Conservation (phyloP, 306 rosid genomes). For the Casuarina cunninghamiana region DNA sequence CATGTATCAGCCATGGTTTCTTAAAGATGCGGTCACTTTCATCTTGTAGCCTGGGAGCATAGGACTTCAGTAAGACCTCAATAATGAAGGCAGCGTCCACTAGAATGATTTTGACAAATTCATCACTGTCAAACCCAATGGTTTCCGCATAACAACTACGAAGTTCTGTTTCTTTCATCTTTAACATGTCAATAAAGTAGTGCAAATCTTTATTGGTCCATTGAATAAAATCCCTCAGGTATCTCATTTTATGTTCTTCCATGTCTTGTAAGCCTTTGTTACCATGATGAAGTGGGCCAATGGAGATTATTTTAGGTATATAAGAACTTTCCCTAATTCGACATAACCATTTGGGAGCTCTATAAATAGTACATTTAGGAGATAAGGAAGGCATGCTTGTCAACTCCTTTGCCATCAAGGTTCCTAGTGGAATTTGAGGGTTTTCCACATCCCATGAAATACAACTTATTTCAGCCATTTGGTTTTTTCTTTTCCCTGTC, state of each 20-base stretch:
- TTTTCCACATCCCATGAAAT: background rate
- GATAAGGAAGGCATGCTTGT: constrained; percentile 11
- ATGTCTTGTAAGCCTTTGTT: no score
- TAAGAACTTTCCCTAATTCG: constrained; percentile 13
- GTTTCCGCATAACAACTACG: constrained; percentile 25
- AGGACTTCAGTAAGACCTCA: constrained; percentile 33
- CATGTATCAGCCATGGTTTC: no score
- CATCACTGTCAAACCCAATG: constrained; percentile 4
- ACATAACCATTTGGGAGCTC: constrained; percentile 30
- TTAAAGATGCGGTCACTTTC: no score
- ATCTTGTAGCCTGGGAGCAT: background rate
- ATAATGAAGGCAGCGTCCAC: constrained; percentile 35
- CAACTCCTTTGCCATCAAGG: background rate
- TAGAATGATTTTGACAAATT: constrained; percentile 5
- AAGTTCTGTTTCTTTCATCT: constrained; percentile 14
- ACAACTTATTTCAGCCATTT: background rate
- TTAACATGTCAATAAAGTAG: background rate
- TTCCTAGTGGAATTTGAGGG: background rate
- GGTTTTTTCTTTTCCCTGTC: background rate
- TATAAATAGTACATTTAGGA: constrained; percentile 26
- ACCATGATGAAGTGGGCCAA: no score
- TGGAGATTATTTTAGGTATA: constrained; percentile 27
- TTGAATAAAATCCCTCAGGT: constrained; percentile 30
- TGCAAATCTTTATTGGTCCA: constrained; percentile 11
- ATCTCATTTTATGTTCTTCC: background rate